Evolutionary conservation across 148 eudicot genomes (phyloP).

Genomic region (Rhododendron williamsianum): DNA sequence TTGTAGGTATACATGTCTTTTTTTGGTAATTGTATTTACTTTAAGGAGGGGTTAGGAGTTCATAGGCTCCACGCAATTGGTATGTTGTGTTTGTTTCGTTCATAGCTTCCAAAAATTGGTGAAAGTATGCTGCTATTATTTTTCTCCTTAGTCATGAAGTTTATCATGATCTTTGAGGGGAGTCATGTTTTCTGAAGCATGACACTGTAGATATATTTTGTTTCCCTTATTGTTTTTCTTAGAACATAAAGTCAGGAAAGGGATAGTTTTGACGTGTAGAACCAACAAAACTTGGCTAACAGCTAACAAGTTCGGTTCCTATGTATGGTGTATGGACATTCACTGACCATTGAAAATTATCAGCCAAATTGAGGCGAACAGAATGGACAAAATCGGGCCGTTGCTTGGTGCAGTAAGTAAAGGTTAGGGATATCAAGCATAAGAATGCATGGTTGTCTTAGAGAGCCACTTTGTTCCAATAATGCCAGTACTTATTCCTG

Average conservation of each 20-base stretch:
- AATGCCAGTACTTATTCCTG: not conserved
- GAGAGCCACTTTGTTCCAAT: not conserved
- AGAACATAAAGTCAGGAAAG: not conserved
- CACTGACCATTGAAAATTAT: not conserved
- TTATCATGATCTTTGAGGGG: not conserved
- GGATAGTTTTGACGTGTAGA: not conserved
- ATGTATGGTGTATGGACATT: not conserved
- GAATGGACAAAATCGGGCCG: not conserved
- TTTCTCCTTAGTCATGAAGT: not conserved
- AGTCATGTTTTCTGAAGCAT: not conserved
- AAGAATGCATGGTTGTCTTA: not conserved
- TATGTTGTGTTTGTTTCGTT: not conserved
- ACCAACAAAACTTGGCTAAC: not conserved
- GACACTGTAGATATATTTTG: not conserved
- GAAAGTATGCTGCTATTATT: not conserved
- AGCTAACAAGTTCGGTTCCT: not conserved
- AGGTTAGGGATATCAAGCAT: constrained; percentile 1
- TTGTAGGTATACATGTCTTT: not conserved
- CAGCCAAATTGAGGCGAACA: not conserved
- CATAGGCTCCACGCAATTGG: not conserved
- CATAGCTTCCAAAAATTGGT: not conserved
- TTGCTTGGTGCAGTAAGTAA: not conserved
- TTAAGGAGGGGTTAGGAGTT: not conserved
- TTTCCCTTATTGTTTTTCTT: not conserved
- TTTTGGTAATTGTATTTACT: not conserved